Base-by-base conservation (phyloP, 2,329 filamentous ascomycete genomes). In the Ilyonectria destructans region DNA sequence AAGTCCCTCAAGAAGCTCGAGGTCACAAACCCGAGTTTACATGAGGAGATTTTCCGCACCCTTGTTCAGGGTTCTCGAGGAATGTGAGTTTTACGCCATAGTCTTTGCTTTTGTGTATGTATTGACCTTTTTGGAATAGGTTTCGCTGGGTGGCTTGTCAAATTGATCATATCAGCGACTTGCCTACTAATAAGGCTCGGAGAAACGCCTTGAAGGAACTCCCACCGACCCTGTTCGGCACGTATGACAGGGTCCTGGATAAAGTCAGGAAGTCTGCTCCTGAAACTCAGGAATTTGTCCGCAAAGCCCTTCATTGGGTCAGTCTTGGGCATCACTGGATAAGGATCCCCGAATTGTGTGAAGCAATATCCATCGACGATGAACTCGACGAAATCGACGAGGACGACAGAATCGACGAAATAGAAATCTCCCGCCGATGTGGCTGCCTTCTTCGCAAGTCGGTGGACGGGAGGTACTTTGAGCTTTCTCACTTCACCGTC, bases 71-170 rank as follows among this genome's bases (percentile, higher is more conserved):
- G 64, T 1, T 60, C 67, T 5, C 59, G 37, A 2, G 67, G 67
- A 1, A 67, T 69, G 67, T 63, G 9, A 26, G 67, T n/a, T 3
- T 8, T 1, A 43, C 40, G n/a, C 4, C 3, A 40, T 59, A 37
- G 3, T 9, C 7, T 57, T 33, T 15, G 1, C 6, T n/a, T 17
- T 21, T 8, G 7, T 33, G 15, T 6, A 43, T 7, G 6, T 7
- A 6, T 43, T 40, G 33, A 19, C 40, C 45, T 12, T 23, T 13
- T 15, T 19, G 6, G 13, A 43, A 60, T 19, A 67, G 67, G 67
- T 69, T 69, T 29, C 67, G 64, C 0, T 69, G 67, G 67, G 67
- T 69, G 1, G 55, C 58, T 31, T 69, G 67, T 37, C 67, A 69
- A 6, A 65, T 69, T 4, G 62, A 69, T 9, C 62, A 69, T n/a